These are phyloP conservation scores for Exsudoporus frostii DNA, from an alignment of 768 basidiomycete species.

Conservation along the genomic window DNA sequence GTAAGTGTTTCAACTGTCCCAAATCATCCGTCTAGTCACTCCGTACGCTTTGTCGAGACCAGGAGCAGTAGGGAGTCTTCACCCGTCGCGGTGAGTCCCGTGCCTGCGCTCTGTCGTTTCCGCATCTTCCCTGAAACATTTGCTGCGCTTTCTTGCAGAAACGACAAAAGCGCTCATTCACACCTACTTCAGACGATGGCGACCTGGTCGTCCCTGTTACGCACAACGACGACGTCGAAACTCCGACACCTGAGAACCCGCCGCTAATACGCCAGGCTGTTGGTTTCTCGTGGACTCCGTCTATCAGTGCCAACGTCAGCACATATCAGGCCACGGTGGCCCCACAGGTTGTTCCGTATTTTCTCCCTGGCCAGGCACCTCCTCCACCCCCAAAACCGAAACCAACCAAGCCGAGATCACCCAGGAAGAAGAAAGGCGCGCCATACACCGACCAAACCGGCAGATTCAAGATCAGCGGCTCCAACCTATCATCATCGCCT, in stretches of 20 bases:
- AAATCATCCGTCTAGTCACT: conserved; percentile 2
- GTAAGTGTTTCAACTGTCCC: conserved; percentile 25
- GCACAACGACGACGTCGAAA: conserved; percentile 38
- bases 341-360: conserved; percentile 29
- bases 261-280: conserved; percentile 61
- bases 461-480: conserved; percentile 43
- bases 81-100: conserved; percentile 41
- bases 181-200: conserved; percentile 52
- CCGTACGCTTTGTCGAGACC: conserved; percentile 5
- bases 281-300: conserved; percentile 43
- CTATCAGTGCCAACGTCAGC: conserved; percentile 24
- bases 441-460: conserved; percentile 46
- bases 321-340: conserved; percentile 30
- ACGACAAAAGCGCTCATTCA: conserved; percentile 46
- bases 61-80: conserved; percentile 62
- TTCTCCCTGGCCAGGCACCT: conserved; percentile 54
- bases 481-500: conserved; percentile 22
- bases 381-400: conserved; percentile 23
- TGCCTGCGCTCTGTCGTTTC: neutral
- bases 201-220: conserved; percentile 38
- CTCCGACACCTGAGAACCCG: conserved; percentile 43
- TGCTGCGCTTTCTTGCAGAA: conserved; percentile 27
- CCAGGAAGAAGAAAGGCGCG: conserved; percentile 32
- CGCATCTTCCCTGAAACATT: neutral
- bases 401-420: conserved; percentile 24